Base-by-base conservation (phyloP, 2,329 filamentous ascomycete species). In the Dactylellina cionopaga region DNA sequence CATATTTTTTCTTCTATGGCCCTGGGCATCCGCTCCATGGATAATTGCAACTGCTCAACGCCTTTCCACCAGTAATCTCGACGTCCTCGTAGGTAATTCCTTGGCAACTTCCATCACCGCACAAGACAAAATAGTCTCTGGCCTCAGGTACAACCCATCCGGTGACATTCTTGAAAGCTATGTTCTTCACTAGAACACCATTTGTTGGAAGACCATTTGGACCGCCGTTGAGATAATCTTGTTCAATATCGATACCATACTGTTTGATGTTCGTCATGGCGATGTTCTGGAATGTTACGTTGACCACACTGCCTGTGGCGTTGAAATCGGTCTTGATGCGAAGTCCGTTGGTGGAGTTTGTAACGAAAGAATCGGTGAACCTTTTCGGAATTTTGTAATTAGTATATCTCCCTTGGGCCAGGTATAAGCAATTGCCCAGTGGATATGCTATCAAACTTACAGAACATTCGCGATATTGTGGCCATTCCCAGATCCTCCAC, bases 181-280 rank as follows among this genome's bases (percentile, higher is more conserved):
- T 47, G 58, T 79, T 79, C 25, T 74, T 70, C 46, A 83, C 81
- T 1, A 74, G 75, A 1, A 83, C 80, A 1, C 81, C 81, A 52
- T 81, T 81, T 1, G 79, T 79, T 4, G 81, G 79, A 7, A 74
- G 71, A 0, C 81, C 81, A 5, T 79, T 81, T 3, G 81, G 77
- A 2, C 81, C 80, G 10, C 81, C 84, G 74, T 85, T 85, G 59
- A 83, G 76, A 75, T 85, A 85, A 76, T 85, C 84, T 78, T 85
- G 83, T 78, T 84, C 80, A 41, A 85, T 80, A 68, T 83, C 83
- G 63, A 85, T 83, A n/a, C 83, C 83, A 75, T 85, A 84, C 71
- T 81, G 80, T 29, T 79, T 76, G 72, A 84, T 83, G 55, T 80
- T 80, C 33, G 77, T 78, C 39, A 85, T 76, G 2, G 78, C 79